phyloP scores from a whole-genome alignment of 208 protist species.

The Acanthamoeba divionensis region DNA sequence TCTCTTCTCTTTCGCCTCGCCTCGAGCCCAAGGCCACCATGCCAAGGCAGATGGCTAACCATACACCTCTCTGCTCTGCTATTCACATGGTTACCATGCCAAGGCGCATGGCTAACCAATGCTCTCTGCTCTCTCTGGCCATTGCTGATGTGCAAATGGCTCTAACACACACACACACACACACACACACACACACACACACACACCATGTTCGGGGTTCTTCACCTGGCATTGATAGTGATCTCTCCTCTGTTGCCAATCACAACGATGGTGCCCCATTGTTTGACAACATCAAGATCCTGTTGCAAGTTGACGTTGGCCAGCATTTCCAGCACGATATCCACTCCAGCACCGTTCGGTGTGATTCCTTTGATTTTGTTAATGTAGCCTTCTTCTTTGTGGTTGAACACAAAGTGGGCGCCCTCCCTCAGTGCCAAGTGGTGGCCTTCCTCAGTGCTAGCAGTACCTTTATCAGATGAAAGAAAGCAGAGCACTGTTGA shows the following conservation, averaged over 20 bases:
- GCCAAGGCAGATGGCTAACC: no score
- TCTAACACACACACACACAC: no score
- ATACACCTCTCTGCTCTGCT: no score
- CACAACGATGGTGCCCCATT: not conserved
- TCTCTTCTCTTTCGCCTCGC: no score
- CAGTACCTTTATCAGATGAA: not conserved
- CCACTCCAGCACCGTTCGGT: not conserved
- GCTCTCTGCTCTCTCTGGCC: no score
- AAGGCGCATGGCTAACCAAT: no score
- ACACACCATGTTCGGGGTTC: no score
- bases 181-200: no score
- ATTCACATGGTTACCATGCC: no score
- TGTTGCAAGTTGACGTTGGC: conserved; percentile 36
- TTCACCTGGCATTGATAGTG: not conserved
- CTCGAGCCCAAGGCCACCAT: no score
- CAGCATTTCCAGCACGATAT: conserved; percentile 46
- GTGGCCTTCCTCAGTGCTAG: conserved; percentile 36
- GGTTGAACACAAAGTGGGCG: conserved; percentile 33
- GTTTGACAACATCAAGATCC: conserved; percentile 38
- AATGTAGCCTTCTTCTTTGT: conserved; percentile 3
- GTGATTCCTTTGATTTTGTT: not conserved
- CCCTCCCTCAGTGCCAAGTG: conserved; percentile 27
- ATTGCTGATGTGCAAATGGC: no score
- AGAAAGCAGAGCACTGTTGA: not conserved
- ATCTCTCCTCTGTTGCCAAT: conserved; percentile 43